phyloP scores from a whole-genome alignment of 345 rosid genomes.

The Camelina laxa region DNA sequence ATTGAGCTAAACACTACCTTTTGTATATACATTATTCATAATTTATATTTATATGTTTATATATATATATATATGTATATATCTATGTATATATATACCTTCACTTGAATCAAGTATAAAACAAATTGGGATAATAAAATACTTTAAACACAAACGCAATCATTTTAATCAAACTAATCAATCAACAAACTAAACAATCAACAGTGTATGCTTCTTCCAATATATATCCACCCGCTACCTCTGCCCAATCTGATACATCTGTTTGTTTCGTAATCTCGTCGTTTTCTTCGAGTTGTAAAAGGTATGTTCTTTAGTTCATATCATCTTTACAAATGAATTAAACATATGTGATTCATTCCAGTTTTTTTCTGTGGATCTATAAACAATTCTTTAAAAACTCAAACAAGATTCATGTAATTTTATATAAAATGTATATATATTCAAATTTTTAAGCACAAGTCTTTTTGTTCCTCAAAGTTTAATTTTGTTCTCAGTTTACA shows the following conservation, averaged over 20 bases:
- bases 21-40: neutral
- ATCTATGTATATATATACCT: neutral
- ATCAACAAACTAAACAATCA: conserved; percentile 11
- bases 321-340: neutral
- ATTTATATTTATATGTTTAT: neutral
- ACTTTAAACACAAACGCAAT: neutral
- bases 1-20: neutral
- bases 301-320: neutral
- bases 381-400: neutral
- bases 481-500: neutral
- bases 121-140: neutral
- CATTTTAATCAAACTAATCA: no score
- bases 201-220: neutral
- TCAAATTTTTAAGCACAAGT: neutral
- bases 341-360: neutral
- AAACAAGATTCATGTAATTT: neutral
- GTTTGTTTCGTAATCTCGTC: neutral
- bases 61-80: neutral
- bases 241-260: neutral
- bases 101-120: neutral
- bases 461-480: neutral
- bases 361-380: neutral
- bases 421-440: neutral
- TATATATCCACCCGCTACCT: neutral
- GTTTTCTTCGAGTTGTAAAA: neutral